Percentiles rank a stretch among this genome's conserved stretches.
Evolutionary conservation across 495 filamentous ascomycete genomes (phyloP).

Genomic region (Xylaria acuta): DNA sequence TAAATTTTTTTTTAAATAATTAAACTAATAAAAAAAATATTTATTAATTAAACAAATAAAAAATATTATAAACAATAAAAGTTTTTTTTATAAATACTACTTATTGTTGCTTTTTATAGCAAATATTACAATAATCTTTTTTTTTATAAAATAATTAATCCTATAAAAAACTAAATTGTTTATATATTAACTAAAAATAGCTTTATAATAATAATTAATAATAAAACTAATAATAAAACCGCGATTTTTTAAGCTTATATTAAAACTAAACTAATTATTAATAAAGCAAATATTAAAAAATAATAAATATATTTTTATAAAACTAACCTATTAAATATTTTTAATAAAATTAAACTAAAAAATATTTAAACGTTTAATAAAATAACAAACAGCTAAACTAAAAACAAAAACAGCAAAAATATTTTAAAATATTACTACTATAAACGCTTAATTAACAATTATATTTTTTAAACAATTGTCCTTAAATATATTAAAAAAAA

Average conservation of each 20-base stretch:
- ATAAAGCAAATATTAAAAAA: no score
- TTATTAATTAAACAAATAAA: background rate
- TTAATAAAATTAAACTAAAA: no score
- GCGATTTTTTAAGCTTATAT: no score
- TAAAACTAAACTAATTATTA: background rate
- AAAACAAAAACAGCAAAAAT: no score
- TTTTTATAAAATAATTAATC: background rate
- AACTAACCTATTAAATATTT: no score
- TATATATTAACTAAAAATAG: conserved; percentile 4
- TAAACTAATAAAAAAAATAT: background rate
- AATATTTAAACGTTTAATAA: background rate
- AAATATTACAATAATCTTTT: background rate
- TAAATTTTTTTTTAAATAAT: background rate
- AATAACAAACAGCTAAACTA: no score
- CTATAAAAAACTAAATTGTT: background rate
- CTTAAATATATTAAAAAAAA: no score
- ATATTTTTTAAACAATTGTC: no score
- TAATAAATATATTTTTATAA: no score
- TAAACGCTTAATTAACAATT: no score
- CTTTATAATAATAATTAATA: background rate
- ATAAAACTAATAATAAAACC: background rate
- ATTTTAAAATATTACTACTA: no score
- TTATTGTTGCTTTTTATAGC: background rate
- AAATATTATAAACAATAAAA: background rate
- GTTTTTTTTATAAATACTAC: background rate